A percentile compares a stretch with the other conserved stretches of the same genome.
These are phyloP conservation scores for Aspergillus coremiiformis DNA, from an alignment of 495 filamentous ascomycete species.

Conservation along the genomic window DNA sequence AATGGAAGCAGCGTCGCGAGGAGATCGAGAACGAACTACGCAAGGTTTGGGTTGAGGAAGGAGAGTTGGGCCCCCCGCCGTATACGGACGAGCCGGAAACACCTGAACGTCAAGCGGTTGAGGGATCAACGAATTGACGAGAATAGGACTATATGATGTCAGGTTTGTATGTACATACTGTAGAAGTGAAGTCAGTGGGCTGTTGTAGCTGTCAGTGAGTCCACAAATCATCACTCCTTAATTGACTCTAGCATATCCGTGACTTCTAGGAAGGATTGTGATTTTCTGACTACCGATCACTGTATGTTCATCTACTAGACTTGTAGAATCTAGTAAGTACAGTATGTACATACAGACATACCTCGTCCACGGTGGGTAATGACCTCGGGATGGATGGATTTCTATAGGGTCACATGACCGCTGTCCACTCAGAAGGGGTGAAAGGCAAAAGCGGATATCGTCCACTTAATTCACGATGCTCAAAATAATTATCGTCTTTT, in stretches of 20 bases:
- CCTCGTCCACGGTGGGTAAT: too few relatives aligned
- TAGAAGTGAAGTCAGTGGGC: too few relatives aligned
- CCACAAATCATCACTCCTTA: too few relatives aligned
- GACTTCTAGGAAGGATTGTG: too few relatives aligned
- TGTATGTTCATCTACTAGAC: too few relatives aligned
- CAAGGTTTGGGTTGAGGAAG: constrained; percentile 50
- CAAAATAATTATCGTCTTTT: background rate
- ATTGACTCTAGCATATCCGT: too few relatives aligned
- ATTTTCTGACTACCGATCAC: too few relatives aligned
- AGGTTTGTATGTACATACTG: too few relatives aligned
- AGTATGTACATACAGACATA: too few relatives aligned
- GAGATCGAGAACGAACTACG: constrained; percentile 65
- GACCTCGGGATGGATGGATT: too few relatives aligned
- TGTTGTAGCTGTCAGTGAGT: too few relatives aligned
- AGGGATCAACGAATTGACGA: background rate
- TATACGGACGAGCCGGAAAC: constrained; percentile 22
- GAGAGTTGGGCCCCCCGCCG: constrained; percentile 36
- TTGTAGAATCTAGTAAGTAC: too few relatives aligned
- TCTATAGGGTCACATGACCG: background rate
- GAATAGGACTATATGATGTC: constrained; percentile 3
- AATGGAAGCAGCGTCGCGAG: constrained; percentile 70
- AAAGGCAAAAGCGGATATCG: background rate
- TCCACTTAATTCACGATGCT: background rate
- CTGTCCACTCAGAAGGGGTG: background rate
- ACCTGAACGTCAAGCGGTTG: background rate